A percentile compares a stretch with the other conserved stretches of the same genome.
Conservation (phyloP, 1,139 yeast genomes). For the Hemisphaericaspora xylanilytica region DNA sequence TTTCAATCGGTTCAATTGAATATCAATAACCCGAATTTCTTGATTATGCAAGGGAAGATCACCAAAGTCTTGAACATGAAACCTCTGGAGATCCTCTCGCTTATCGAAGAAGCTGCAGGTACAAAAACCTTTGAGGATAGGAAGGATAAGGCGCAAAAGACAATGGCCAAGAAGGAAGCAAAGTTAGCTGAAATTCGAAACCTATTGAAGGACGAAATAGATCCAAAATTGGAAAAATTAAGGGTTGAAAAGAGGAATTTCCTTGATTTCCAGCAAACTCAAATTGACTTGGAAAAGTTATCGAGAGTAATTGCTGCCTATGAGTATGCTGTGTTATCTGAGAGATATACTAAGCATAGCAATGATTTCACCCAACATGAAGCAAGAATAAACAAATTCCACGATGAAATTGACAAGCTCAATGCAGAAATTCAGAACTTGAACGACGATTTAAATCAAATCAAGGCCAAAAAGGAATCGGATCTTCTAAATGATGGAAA, state of each 20-base stretch:
- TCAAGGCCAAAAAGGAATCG: slow-evolving; percentile 53
- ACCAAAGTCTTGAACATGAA: slow-evolving; percentile 97
- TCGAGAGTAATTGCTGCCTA: slow-evolving; percentile 76
- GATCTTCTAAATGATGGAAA: slow-evolving; percentile 64
- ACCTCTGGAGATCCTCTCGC: slow-evolving; percentile 81
- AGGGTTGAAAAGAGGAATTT: slow-evolving; percentile 79
- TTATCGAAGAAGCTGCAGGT: slow-evolving; percentile 98
- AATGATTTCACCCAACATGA: slow-evolving; percentile 37
- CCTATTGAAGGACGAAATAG: slow-evolving; percentile 80
- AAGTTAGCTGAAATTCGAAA: slow-evolving; percentile 76
- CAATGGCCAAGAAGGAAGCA: slow-evolving; percentile 87
- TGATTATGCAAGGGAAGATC: slow-evolving; percentile 98
- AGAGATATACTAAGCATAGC: slow-evolving; percentile 41
- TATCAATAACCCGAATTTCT: slow-evolving; percentile 93
- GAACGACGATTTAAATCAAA: slow-evolving; percentile 57
- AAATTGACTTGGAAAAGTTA: slow-evolving; percentile 73
- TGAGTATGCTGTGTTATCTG: slow-evolving; percentile 54
- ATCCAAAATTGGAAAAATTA: slow-evolving; percentile 83
- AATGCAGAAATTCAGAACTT: slow-evolving; percentile 57
- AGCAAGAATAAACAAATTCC: slow-evolving; percentile 33
- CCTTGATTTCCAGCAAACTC: slow-evolving; percentile 82
- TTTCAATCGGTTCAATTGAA: slow-evolving; percentile 95
- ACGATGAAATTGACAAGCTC: slow-evolving; percentile 41
- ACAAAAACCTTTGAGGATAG: slow-evolving; percentile 94
- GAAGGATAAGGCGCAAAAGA: slow-evolving; percentile 85